phyloP scores from a whole-genome alignment of 805 yeast species.

The Yarrowia osloensis region DNA sequence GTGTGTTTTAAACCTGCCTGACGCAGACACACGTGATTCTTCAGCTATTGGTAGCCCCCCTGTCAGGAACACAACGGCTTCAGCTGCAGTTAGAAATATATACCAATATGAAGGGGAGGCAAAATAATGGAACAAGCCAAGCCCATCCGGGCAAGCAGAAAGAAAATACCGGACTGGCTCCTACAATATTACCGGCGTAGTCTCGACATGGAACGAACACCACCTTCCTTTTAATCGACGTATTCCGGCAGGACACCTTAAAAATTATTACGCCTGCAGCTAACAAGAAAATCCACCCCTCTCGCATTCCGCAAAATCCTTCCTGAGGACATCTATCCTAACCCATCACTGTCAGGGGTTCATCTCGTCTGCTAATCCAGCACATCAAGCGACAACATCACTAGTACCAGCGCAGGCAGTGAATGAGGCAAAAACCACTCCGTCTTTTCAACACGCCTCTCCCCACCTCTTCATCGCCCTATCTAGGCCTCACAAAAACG shows the following conservation, averaged over 20 bases:
- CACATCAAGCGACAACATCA: not conserved
- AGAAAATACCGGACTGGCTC: too few species aligned
- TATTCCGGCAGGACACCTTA: not conserved
- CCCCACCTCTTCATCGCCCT: too few species aligned
- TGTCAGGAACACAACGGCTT: not conserved
- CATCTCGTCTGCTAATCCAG: not conserved
- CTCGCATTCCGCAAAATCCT: not conserved
- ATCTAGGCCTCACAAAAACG: not conserved
- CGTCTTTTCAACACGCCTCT: not conserved
- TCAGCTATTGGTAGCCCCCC: not conserved
- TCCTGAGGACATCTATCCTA: not conserved
- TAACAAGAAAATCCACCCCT: not conserved
- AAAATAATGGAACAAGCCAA: too few species aligned
- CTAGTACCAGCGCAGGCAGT: not conserved
- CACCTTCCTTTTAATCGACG: not conserved
- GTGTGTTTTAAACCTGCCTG: not conserved
- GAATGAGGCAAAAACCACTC: not conserved
- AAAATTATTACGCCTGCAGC: slow-evolving; percentile 10
- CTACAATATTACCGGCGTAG: too few species aligned
- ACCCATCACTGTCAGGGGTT: not conserved
- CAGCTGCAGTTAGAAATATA: too few species aligned
- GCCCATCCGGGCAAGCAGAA: too few species aligned
- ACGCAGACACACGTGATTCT: not conserved
- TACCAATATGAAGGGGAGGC: too few species aligned
- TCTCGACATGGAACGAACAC: too few species aligned